Base-by-base conservation (phyloP, 176 grass and related monocot genomes). In the Oryza australiensis region DNA sequence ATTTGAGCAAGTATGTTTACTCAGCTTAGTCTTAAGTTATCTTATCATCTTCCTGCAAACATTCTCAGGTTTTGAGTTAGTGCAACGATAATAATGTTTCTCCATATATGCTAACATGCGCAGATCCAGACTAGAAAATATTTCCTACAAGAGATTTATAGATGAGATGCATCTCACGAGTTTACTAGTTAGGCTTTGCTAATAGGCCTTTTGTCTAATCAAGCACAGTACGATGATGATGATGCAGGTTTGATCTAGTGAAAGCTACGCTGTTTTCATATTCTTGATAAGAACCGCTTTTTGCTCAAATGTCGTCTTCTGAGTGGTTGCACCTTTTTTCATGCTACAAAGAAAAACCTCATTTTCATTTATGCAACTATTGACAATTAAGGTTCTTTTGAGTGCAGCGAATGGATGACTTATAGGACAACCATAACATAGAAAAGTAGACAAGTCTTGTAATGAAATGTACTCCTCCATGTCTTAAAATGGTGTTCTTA, bases 1-100 rank as follows among this genome's bases (percentile, higher is more conserved):
- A 86, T 99, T 94, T 92, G 96, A 99, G 84, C 93, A 99, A 86
- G 96, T 91, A 89, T 81, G 90, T 91, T 67, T 82, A 71, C 55
- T 82, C n/a, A 30, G 26, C 38, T 71, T 46, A 53, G 55, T 57
- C 30, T 75, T 37, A 55, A 64, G 9, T 73, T 42, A 69, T 29
- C 42, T 57, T 85, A 26, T 72, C 28, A 64, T 64, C 40, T 77
- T 83, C 32, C 32, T 16, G 1, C 26, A 43, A 62, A 74, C 5
- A 20, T 70, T 26, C 9, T 41, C 43, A 77, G 18, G 22, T 83
- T 76, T 68, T 30, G 28, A 53, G n/a, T 27, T 72, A 79, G 34
- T 68, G 51, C 60, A 68, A 24, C 62, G 49, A 63, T 70, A 81
- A 85, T 26, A 35, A 67, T 43, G 23, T 3, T 66, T 88, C 34